phyloP scores from a whole-genome alignment of 225 moss, liverwort and hornwort genomes.

The Pseudoscleropodium purum region DNA sequence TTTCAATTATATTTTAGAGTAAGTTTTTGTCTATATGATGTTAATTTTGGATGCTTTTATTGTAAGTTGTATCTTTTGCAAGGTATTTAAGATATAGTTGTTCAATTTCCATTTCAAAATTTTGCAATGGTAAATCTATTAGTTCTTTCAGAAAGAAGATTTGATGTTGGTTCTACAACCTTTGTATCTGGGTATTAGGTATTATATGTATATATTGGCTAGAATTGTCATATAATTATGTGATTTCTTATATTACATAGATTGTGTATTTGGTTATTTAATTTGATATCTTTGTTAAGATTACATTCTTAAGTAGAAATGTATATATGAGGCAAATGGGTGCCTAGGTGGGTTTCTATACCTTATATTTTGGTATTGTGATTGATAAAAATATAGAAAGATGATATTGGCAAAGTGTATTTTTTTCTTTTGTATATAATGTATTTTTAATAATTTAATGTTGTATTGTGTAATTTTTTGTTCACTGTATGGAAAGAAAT shows the following conservation, averaged over 20 bases:
- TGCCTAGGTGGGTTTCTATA: background rate
- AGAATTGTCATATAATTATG: background rate
- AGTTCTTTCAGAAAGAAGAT: background rate
- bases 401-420: background rate
- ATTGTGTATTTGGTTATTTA: background rate
- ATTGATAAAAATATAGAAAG: background rate
- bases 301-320: background rate
- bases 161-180: background rate
- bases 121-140: background rate
- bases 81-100: background rate
- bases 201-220: background rate
- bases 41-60: background rate
- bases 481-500: background rate
- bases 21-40: background rate
- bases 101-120: background rate
- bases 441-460: background rate
- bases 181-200: background rate
- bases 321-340: background rate
- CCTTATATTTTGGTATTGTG: background rate
- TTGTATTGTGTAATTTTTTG: background rate
- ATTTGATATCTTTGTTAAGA: background rate
- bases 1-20: background rate
- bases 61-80: background rate
- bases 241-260: background rate
- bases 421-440: background rate